Evolutionary conservation across 768 basidiomycete species (phyloP), one percentile per base, ranked within the genome.

Genomic region (Hemileccinum rubropunctum): DNA sequence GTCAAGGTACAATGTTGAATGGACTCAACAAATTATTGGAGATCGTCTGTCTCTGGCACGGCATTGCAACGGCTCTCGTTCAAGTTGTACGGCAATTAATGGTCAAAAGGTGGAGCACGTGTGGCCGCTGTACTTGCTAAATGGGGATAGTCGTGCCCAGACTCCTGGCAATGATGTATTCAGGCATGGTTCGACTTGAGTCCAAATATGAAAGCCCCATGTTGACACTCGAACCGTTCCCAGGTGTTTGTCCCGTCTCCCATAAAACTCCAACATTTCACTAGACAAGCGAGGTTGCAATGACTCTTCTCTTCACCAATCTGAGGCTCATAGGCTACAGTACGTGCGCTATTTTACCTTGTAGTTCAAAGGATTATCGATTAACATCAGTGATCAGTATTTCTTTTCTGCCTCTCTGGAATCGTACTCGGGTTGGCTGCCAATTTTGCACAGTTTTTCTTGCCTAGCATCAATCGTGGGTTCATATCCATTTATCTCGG

Each of bases 401-500:
- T 58, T 30, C 63, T 75, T 26, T 64, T 76, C 37, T 50, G 72
- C 44, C 62, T 76, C 50, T 65, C 70, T 15, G 73, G 73, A 13
- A 73, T 76, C 26, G 83, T 88, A 33, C 76, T 91, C 4, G 89
- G 89, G 10, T 64, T 91, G 20, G 73, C 82, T 3, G 81, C 78
- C 12, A 80, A 88, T 66, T 81, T 90, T 57, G 86, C 83, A 1
- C 74, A 50, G 42, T 63, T 83, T 39, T 90, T 91, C 66, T 71
- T 89, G 26, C 86, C 89, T 0, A 66, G 73, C 40, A 64, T 83
- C 21, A 81, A 83, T 62, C 73, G 89, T 90, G 60, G 45, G 82
- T 70, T 8, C 32, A 34, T 40, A 39, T 17, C 39, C 14, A 27
- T 58, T 14, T 46, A 30, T 36, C 46, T 45, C 36, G 45, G 17